Conservation (phyloP, 108 stramenopile genomes). For the Cyclotella distinguenda region DNA sequence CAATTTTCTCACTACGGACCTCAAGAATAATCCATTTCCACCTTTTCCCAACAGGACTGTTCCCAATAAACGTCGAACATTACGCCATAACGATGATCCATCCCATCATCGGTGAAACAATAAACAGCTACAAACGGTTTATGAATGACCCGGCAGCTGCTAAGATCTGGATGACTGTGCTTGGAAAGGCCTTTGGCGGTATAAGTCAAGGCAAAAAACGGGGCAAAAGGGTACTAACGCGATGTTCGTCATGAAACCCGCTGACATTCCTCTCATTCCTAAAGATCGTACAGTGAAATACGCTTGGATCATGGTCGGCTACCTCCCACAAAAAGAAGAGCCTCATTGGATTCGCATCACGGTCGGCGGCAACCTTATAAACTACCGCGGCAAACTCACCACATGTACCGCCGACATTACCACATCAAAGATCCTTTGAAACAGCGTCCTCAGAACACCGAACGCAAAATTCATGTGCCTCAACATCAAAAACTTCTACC, state of each 20-base stretch:
- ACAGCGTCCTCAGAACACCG: conserved; percentile 18
- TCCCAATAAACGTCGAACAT: neutral
- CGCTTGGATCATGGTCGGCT: conserved; percentile 19
- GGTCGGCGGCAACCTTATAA: conserved; percentile 20
- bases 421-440: conserved; percentile 41
- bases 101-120: conserved; percentile 7
- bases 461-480: neutral
- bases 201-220: conserved; percentile 12
- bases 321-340: conserved; percentile 34
- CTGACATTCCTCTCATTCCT: conserved; percentile 18
- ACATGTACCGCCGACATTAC: conserved; percentile 35
- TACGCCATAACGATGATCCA: neutral
- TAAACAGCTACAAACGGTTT: neutral
- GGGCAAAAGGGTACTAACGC: conserved; percentile 8
- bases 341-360: conserved; percentile 21
- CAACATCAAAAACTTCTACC: neutral
- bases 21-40: too few species aligned
- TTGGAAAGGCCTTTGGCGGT: conserved; percentile 17
- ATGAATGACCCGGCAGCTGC: neutral
- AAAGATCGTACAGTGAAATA: conserved; percentile 22
- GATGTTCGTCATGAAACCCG: conserved; percentile 11
- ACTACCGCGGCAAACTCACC: conserved; percentile 10
- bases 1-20: too few species aligned
- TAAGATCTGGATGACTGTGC: conserved; percentile 4
- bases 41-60: neutral